Evolutionary conservation across 495 filamentous ascomycete genomes (phyloP).

Genomic region (Xylaria grammica): DNA sequence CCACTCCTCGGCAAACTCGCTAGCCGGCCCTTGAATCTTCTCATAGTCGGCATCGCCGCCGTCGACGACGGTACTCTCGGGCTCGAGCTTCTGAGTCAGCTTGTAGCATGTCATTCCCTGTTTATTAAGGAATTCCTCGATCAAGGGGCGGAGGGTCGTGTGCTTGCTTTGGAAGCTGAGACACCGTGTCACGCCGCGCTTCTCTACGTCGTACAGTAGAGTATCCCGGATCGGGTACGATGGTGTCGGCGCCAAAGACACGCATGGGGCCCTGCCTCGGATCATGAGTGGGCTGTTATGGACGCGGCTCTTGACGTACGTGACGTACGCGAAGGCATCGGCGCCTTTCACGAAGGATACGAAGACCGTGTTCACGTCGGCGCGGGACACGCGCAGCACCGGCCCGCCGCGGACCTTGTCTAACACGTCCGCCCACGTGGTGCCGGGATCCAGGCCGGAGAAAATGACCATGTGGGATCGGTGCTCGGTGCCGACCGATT

Average conservation of each 20-base stretch:
- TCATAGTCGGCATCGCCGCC: background rate
- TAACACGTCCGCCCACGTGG: background rate
- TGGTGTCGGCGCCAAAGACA: background rate
- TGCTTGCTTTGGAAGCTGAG: background rate
- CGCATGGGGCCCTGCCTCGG: background rate
- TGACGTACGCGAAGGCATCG: conserved; percentile 1
- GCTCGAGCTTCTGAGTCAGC: too few species aligned
- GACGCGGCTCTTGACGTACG: background rate
- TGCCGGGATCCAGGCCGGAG: background rate
- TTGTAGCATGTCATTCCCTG: too few species aligned
- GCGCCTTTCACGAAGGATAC: background rate
- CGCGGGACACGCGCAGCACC: background rate
- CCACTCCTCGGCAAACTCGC: background rate
- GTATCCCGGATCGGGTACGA: background rate
- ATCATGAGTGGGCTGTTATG: background rate
- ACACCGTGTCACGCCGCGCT: conserved; percentile 1
- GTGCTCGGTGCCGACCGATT: background rate
- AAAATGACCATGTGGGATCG: conserved; percentile 12
- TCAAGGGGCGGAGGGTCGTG: too few species aligned
- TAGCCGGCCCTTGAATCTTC: background rate
- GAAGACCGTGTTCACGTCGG: background rate
- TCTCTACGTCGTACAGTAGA: background rate
- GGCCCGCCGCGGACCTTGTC: conserved; percentile 10
- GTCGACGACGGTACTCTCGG: too few species aligned
- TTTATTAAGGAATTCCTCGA: too few species aligned